Evolutionary conservation across 129 eudicot species (phyloP), one percentile per base, ranked within the genome.

Genomic region (Flaveria robusta): DNA sequence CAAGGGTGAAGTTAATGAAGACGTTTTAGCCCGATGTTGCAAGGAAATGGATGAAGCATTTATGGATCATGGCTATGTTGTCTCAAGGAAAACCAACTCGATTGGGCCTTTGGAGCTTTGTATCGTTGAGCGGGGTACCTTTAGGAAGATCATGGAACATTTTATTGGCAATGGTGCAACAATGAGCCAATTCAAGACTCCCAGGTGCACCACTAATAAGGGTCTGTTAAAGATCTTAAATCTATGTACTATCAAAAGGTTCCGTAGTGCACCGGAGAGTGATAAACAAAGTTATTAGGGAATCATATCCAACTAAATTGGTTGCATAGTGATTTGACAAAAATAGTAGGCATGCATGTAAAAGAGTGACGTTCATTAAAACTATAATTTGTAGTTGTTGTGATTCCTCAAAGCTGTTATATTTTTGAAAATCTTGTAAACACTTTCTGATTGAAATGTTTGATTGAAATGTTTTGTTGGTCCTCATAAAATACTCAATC

Each of bases 151-250:
- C 39, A 74, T 92, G 94, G 98, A 92, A 31, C 74, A 89, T 83
- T 92, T 80, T 64, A 77, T 92, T 5, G 87, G 81, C 9, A 89
- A 87, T 77, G 98, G 98, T 41, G 94, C 90, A 18, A 92, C 90
- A 12, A 71, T 90, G 90, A 90, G 96, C 87, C 98, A 92, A 74
- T 92, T 87, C 83, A 90, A 92, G 90, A 92, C 92, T 22, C 98
- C 98, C n/a, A 86, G 98, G 81, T 92, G 98, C 88, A 92, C 96
- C 0, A 83, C 51, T 23, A 90, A 89, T 72, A 83, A 71, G 60
- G 80, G 51, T 56, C 12, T 89, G 20, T 76, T 92, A 2, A 79
- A 59, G 79, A 92, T 89, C 71, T 84, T 92, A 4, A 79, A 86
- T 71, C 65, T 49, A 16, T 87, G 72, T 34, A 86, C 96, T 2